Conservation (phyloP, 2,329 filamentous ascomycete species). For the Septoria linicola region DNA sequence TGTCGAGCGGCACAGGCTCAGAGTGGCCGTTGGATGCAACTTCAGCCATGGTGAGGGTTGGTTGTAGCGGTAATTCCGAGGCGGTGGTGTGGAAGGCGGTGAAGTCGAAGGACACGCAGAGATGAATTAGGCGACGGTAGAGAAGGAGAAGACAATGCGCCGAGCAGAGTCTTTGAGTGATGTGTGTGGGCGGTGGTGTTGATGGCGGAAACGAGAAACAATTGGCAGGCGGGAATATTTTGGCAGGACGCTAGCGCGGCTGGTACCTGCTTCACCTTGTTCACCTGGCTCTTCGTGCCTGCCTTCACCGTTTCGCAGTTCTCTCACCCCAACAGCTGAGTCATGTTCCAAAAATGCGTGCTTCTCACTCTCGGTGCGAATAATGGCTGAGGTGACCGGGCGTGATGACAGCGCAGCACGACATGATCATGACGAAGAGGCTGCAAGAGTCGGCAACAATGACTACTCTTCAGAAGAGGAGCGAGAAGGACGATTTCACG, state of each 20-base stretch:
- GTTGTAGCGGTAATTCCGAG: no score
- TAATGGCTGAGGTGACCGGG: not conserved
- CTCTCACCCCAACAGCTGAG: no score
- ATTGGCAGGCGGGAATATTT: not conserved
- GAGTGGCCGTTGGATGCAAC: constrained; percentile 30
- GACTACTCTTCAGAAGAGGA: constrained; percentile 23
- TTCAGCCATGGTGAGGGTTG: constrained; percentile 35
- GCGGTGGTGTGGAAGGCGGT: constrained; percentile 5
- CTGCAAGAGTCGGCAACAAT: not conserved
- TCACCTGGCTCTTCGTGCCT: not conserved
- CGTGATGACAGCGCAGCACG: not conserved
- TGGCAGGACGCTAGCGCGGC: not conserved
- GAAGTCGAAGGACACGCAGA: not conserved
- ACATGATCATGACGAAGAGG: not conserved
- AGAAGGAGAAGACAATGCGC: constrained; percentile 7
- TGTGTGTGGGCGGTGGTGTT: not conserved
- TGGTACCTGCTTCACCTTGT: not conserved
- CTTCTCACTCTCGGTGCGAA: not conserved
- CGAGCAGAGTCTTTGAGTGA: constrained; percentile 13
- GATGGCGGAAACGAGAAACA: not conserved
- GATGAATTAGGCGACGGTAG: no score
- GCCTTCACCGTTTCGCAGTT: no score
- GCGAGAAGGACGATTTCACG: constrained; percentile 67
- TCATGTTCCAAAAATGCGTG: no score
- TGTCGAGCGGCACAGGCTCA: constrained; percentile 54